Base-by-base conservation (phyloP, 2,329 filamentous ascomycete genomes). In the Truncatella angustata region DNA sequence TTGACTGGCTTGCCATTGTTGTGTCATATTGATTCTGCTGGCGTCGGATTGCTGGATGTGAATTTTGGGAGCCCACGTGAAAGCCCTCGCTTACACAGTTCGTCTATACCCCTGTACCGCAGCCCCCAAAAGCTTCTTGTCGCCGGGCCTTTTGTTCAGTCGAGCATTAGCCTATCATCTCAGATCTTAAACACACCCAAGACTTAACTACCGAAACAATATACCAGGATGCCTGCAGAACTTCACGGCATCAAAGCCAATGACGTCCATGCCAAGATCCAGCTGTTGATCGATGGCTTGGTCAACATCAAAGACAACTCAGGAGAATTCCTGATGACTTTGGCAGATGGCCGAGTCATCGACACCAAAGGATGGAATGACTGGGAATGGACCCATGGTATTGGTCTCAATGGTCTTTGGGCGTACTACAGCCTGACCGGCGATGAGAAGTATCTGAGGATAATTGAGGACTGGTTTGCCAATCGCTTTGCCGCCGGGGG, bases 281-380 rank as follows among this genome's bases (percentile, higher is more conserved):
- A 81, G 35, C 75, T 83, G 16, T 76, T 92, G 53, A 91, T 90
- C 60, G 71, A 86, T 64, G 88, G 89, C 63, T 77, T 93, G 37
- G 79, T 92, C 66, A 88, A 88, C 69, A 91, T 92, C 70, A 82
- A 84, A 62, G 89, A 93, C 71, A 79, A 77, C 35, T 88, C 86
- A 0, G 88, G 88, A 46, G 78, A 88, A 63, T 92, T 91, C 66
- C 76, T 92, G 21, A 73, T 91, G 54, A 83, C 76, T 18, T 78
- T 93, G 32, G 75, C 79, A 2, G 88, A 92, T 61, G 88, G 88
- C 52, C 81, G 86, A 32, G 75, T 91, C 46, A 91, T 93, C 63
- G 88, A 92, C 69, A 91, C 89, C 52, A 93, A 93, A 70, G 88
- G 87, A 52, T 93, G 88, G 89, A 80, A 87, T 57, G 86, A 86